These are phyloP conservation scores for Xylaria castorea DNA, from an alignment of 495 filamentous ascomycete genomes.

Conservation along the genomic window DNA sequence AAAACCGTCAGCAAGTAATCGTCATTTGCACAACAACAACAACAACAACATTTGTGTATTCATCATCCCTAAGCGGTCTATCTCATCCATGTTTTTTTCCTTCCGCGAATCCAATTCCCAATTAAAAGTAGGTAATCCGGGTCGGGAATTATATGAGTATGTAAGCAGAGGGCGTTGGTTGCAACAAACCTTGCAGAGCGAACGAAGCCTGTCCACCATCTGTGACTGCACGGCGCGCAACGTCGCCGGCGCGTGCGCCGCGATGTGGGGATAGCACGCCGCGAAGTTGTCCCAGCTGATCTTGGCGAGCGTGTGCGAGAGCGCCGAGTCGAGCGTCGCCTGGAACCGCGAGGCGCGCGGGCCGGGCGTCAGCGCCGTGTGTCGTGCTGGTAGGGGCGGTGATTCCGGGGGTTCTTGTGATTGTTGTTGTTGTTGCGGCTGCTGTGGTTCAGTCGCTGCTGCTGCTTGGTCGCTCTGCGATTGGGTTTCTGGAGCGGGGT, in stretches of 20 bases:
- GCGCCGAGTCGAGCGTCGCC: conserved; percentile 71
- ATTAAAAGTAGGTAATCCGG: neutral
- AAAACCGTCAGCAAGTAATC: conserved; percentile 24
- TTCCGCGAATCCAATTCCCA: neutral
- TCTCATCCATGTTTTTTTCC: too few species aligned
- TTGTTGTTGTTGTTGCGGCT: conserved; percentile 24
- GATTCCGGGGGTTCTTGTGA: conserved; percentile 24
- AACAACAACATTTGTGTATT: conserved; percentile 7
- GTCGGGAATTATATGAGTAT: neutral
- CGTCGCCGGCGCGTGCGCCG: conserved; percentile 69
- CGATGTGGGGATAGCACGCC: conserved; percentile 86
- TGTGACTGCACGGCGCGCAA: conserved; percentile 72
- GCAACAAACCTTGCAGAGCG: conserved; percentile 58
- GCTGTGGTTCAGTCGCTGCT: conserved; percentile 20
- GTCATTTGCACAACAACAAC: too few species aligned
- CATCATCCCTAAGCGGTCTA: too few species aligned
- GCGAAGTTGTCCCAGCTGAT: conserved; percentile 81
- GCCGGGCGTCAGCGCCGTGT: conserved; percentile 69
- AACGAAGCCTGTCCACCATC: conserved; percentile 70
- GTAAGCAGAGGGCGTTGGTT: neutral
- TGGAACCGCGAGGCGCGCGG: conserved; percentile 75
- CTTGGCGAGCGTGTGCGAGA: conserved; percentile 73
- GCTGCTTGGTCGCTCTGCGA: conserved; percentile 13
- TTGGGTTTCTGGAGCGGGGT: conserved; percentile 9
- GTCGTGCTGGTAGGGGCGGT: conserved; percentile 63